Evolutionary conservation across 176 grass and related monocot species (phyloP).

Genomic region (Oryza coarctata): DNA sequence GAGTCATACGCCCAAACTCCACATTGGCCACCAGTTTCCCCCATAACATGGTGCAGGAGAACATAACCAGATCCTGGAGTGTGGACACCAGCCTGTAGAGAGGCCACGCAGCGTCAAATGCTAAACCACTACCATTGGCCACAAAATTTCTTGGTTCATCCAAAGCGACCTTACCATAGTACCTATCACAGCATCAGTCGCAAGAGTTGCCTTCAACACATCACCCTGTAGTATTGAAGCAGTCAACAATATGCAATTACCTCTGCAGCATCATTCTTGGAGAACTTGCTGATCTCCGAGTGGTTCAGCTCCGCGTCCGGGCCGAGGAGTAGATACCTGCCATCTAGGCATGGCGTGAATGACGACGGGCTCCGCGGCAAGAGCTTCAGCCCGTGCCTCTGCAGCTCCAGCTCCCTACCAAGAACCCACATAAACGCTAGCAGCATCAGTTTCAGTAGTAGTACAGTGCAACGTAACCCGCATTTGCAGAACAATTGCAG

Average conservation of each 20-base stretch:
- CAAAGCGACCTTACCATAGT: slow-evolving; percentile 57
- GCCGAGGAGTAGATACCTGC: slow-evolving; percentile 75
- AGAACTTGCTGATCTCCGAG: slow-evolving; percentile 94
- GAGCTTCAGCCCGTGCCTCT: slow-evolving; percentile 86
- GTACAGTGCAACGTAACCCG: background rate
- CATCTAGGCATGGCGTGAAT: slow-evolving; percentile 85
- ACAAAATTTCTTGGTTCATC: slow-evolving; percentile 7
- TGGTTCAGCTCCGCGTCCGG: slow-evolving; percentile 65
- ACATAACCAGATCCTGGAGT: slow-evolving; percentile 98
- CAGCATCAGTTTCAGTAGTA: background rate
- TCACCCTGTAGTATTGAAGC: slow-evolving; percentile 57
- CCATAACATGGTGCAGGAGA: slow-evolving; percentile 96
- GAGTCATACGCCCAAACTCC: slow-evolving; percentile 98
- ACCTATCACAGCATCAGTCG: slow-evolving; percentile 93
- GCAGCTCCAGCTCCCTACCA: slow-evolving; percentile 77
- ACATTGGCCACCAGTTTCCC: slow-evolving; percentile 81
- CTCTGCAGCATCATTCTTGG: slow-evolving; percentile 75
- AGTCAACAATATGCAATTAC: slow-evolving; percentile 23
- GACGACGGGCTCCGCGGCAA: slow-evolving; percentile 78
- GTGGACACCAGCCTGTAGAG: slow-evolving; percentile 71
- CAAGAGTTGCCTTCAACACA: slow-evolving; percentile 84
- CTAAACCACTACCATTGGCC: background rate
- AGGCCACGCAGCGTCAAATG: slow-evolving; percentile 11
- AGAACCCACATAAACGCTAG: background rate
- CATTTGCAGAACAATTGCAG: slow-evolving; percentile 17